These are phyloP conservation scores for Neurospora africana DNA, from an alignment of 495 filamentous ascomycete species.

Conservation along the genomic window DNA sequence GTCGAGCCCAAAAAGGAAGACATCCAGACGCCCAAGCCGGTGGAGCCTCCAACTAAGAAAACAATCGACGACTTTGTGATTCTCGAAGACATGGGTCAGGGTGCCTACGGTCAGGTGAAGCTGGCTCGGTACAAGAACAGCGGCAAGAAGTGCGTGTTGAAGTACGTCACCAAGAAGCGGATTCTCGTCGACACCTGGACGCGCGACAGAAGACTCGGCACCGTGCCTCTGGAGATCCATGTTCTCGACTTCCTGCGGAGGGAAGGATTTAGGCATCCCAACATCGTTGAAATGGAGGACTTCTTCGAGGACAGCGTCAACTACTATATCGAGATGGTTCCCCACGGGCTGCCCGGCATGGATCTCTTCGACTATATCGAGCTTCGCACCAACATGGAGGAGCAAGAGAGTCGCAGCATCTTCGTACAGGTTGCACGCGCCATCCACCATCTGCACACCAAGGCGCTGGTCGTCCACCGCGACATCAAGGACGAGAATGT, in stretches of 20 bases:
- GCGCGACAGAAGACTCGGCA: constrained; percentile 86
- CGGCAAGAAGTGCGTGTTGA: constrained; percentile 81
- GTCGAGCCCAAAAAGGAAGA: constrained; percentile 24
- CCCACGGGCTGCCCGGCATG: constrained; percentile 94
- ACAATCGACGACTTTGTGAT: constrained; percentile 84
- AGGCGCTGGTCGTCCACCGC: constrained; percentile 85
- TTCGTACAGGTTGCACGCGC: constrained; percentile 87
- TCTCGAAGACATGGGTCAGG: constrained; percentile 97
- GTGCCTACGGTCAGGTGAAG: constrained; percentile 96
- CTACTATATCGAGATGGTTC: constrained; percentile 98
- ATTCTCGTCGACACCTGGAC: constrained; percentile 99
- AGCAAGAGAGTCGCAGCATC: constrained; percentile 85
- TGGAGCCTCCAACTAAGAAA: constrained; percentile 48
- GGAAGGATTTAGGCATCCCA: constrained; percentile 79
- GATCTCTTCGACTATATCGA: constrained; percentile 99
- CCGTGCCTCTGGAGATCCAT: constrained; percentile 94
- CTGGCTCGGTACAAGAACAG: constrained; percentile 78
- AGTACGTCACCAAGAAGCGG: constrained; percentile 93
- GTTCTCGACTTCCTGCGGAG: constrained; percentile 88
- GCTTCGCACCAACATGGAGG: constrained; percentile 91
- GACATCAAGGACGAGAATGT: constrained; percentile 99
- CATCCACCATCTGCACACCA: constrained; percentile 83
- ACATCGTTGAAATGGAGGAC: constrained; percentile 97
- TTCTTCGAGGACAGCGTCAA: constrained; percentile 98
- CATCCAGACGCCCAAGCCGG: constrained; percentile 13